Percentiles rank a stretch among this genome's conserved stretches.
Conservation (phyloP, 2,329 filamentous ascomycete species). For the Raffaelea deltoideospora region DNA sequence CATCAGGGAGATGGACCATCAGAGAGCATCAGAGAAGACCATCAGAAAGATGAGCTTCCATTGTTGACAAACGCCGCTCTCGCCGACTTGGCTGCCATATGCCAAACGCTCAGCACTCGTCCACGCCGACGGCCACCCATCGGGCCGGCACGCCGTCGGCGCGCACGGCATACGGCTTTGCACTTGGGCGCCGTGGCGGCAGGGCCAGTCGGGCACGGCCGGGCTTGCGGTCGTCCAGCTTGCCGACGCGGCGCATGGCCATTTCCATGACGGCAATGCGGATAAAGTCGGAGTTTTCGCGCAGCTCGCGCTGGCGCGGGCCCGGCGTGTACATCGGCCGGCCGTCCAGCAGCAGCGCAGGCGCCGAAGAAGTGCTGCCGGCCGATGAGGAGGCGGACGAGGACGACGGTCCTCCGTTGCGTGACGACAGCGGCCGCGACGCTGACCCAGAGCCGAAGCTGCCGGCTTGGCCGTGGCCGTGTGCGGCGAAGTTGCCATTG, state of each 20-base stretch:
- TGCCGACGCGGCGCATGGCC: conserved; percentile 52
- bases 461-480: background rate
- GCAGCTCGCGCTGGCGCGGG: conserved; percentile 48
- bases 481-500: conserved; percentile 10
- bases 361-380: background rate
- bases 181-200: conserved; percentile 43
- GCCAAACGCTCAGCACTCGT: background rate
- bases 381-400: background rate
- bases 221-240: conserved; percentile 50
- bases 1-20: no score
- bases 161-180: conserved; percentile 39
- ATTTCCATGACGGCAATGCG: conserved; percentile 58
- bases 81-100: no score
- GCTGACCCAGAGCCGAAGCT: background rate
- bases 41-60: no score
- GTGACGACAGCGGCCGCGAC: background rate
- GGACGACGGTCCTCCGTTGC: background rate
- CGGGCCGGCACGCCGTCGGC: conserved; percentile 42
- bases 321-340: conserved; percentile 22
- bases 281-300: conserved; percentile 57
- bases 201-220: conserved; percentile 53
- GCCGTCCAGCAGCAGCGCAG: conserved; percentile 1
- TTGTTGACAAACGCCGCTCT: no score
- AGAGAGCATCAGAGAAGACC: no score
- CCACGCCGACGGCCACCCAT: conserved; percentile 35